Conservation (phyloP, 2,329 filamentous ascomycete species). For the Chaetomiaceae sp. region DNA sequence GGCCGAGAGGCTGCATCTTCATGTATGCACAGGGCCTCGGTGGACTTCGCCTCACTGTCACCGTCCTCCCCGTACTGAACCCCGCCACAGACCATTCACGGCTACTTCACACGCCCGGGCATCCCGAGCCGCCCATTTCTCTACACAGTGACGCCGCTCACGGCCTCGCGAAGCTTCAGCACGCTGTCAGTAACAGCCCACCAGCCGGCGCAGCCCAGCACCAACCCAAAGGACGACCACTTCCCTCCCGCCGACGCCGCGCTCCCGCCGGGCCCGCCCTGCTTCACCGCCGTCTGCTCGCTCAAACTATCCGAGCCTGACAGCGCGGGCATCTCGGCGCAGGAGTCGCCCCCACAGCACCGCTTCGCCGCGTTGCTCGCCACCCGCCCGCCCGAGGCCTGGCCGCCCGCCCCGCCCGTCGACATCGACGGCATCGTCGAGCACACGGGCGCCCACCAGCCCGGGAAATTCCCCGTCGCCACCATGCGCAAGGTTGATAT, state of each 20-base stretch:
- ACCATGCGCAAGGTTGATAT: slow-evolving; percentile 53
- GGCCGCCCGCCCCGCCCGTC: slow-evolving; percentile 40
- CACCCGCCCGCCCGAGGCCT: slow-evolving; percentile 33
- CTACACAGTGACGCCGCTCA: slow-evolving; percentile 41
- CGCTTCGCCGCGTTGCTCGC: slow-evolving; percentile 39
- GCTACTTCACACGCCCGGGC: slow-evolving; percentile 47
- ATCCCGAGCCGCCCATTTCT: slow-evolving; percentile 46
- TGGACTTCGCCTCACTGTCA: no score
- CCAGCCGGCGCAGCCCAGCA: slow-evolving; percentile 40
- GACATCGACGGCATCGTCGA: slow-evolving; percentile 39
- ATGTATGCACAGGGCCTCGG: slow-evolving; percentile 29
- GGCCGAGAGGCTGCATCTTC: slow-evolving; percentile 30
- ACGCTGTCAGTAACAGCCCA: slow-evolving; percentile 44
- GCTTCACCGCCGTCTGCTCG: slow-evolving; percentile 47
- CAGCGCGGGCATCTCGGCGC: slow-evolving; percentile 32
- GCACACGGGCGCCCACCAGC: slow-evolving; percentile 32
- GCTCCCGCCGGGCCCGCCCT: slow-evolving; percentile 36
- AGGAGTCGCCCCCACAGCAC: slow-evolving; percentile 37
- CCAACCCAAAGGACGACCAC: slow-evolving; percentile 27
- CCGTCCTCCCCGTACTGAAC: not conserved
- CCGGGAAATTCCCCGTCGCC: slow-evolving; percentile 43
- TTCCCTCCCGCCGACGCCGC: slow-evolving; percentile 36
- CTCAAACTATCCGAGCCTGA: slow-evolving; percentile 40
- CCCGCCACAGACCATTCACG: slow-evolving; percentile 44
- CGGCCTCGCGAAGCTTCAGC: slow-evolving; percentile 42